Conservation (phyloP, 2,329 filamentous ascomycete genomes). For the Aspergillus flavus region DNA sequence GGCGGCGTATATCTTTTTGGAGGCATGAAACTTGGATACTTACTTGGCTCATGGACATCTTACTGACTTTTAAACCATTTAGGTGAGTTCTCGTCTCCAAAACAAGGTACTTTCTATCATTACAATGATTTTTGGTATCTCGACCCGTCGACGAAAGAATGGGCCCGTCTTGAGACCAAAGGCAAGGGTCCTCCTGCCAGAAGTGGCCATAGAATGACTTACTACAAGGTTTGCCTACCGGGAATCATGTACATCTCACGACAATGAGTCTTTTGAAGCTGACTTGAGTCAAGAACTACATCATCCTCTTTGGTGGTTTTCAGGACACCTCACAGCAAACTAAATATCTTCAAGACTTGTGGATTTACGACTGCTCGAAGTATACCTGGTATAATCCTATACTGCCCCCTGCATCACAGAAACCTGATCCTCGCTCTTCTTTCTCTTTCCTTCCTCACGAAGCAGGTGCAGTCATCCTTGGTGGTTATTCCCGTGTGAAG, state of each 20-base stretch:
- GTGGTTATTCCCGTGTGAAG: conserved; percentile 92
- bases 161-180: conserved; percentile 81
- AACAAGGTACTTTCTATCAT: conserved; percentile 98
- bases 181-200: conserved; percentile 76
- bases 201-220: conserved; percentile 93
- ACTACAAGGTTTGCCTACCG: conserved; percentile 66
- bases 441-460: conserved; percentile 93
- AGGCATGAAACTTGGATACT: conserved; percentile 44
- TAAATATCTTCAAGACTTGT: conserved; percentile 89
- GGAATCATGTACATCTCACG: background rate
- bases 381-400: conserved; percentile 81
- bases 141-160: conserved; percentile 81
- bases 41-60: background rate
- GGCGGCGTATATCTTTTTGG: conserved; percentile 90
- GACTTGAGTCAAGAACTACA: conserved; percentile 65
- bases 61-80: background rate
- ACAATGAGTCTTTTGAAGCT: background rate
- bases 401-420: conserved; percentile 75
- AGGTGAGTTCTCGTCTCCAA: conserved; percentile 91
- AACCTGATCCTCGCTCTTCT: conserved; percentile 87
- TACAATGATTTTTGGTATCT: conserved; percentile 98
- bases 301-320: conserved; percentile 93
- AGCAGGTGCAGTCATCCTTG: conserved; percentile 83
- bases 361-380: conserved; percentile 90
- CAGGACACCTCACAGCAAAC: conserved; percentile 96